Conservation (phyloP, 441 rosid species). For the Erysimum cheiri region DNA sequence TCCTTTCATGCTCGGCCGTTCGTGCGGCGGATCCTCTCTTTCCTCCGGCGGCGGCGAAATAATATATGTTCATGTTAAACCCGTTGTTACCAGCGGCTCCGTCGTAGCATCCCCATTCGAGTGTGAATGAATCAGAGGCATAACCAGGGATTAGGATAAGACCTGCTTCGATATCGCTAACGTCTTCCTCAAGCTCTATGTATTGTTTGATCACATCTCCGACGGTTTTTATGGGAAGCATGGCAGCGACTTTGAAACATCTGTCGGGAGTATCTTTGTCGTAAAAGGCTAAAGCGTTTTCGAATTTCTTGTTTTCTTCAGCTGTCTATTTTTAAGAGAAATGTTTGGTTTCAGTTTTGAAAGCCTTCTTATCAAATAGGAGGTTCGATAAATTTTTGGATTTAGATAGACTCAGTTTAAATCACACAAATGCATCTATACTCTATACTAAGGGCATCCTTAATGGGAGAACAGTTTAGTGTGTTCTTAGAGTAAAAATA, state of each 20-base stretch:
- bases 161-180: conserved; percentile 93
- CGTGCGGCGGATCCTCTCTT: conserved; percentile 65
- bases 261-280: conserved; percentile 92
- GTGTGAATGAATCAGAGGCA: conserved; percentile 73
- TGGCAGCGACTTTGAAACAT: conserved; percentile 80
- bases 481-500: too few relatives aligned
- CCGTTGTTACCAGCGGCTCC: conserved; percentile 47
- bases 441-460: too few relatives aligned
- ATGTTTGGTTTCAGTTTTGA: too few relatives aligned
- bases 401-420: too few relatives aligned
- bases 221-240: conserved; percentile 91
- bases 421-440: too few relatives aligned
- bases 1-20: conserved; percentile 82
- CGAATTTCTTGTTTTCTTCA: conserved; percentile 94
- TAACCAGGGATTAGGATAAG: conserved; percentile 86
- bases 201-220: conserved; percentile 93
- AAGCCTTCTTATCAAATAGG: too few relatives aligned
- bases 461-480: too few relatives aligned
- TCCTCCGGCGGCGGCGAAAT: conserved; percentile 61
- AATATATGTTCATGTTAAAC: conserved; percentile 55
- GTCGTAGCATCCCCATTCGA: conserved; percentile 70
- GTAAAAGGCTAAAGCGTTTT: conserved; percentile 82
- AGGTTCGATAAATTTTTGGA: too few relatives aligned
- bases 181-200: conserved; percentile 88
- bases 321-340: conserved; percentile 48